Percentiles rank a stretch among this genome's conserved stretches.
Conservation (phyloP, 2,329 filamentous ascomycete species). For the Cryphonectria japonica region DNA sequence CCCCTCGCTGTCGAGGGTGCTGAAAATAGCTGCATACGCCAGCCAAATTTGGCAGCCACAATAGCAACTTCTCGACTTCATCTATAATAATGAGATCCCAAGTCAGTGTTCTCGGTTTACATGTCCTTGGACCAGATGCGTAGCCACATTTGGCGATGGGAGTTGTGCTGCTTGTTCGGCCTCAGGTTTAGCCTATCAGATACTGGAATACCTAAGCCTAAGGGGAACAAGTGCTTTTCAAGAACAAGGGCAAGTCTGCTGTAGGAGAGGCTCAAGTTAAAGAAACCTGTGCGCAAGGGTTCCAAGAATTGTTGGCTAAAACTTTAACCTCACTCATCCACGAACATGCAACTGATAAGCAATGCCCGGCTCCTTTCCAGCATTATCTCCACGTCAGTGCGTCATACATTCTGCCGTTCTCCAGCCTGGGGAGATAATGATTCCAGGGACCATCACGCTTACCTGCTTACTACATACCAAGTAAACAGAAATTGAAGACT, state of each 20-base stretch:
- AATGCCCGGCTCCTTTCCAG: background rate
- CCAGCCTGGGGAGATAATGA: background rate
- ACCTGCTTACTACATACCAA: background rate
- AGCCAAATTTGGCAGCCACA: no score
- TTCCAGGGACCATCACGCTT: background rate
- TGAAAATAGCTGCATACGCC: no score
- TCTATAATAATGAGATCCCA: background rate
- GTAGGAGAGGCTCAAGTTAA: background rate
- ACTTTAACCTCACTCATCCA: background rate
- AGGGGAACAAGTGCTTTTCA: background rate
- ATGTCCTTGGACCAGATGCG: background rate
- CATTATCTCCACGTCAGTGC: conserved; percentile 1
- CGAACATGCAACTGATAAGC: background rate
- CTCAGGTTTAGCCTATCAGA: background rate
- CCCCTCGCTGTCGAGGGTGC: no score
- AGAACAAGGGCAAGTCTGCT: background rate
- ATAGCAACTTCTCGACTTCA: no score
- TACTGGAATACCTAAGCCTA: background rate
- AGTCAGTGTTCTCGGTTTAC: background rate
- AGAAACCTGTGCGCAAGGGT: background rate
- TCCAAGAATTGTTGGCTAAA: background rate
- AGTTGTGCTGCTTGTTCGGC: background rate
- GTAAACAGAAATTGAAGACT: background rate
- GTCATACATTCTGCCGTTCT: background rate
- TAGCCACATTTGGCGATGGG: background rate